Base-by-base conservation (phyloP, 148 eudicot species). In the Beta vulgaris region DNA sequence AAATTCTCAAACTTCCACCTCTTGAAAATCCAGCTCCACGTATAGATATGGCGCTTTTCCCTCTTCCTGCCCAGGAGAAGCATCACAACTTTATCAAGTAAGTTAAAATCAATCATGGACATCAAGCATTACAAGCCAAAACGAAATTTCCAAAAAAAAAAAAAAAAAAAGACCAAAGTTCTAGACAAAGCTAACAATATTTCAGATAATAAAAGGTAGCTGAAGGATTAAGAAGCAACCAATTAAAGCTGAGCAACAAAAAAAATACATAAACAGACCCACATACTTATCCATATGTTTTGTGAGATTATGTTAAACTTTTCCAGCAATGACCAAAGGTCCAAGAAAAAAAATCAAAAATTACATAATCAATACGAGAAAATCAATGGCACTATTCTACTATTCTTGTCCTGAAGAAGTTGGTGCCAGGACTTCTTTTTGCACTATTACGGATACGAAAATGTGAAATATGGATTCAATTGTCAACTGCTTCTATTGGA, bases 1-100 rank as follows among this genome's bases (percentile, higher is more conserved):
- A 62, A 39, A 62, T 26, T 73, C 31, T 79, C 40, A 73, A 80
- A 71, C 61, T 34, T 60, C 64, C 60, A 92, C 99, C 98, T 92
- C 99, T 82, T 89, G 87, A 77, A 95, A 96, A 83, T 96, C 99
- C 81, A 96, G 85, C 85, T 96, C 98, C 74, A 96, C 98, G 28
- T 88, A 96, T 42, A 96, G 62, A 79, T 91, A 54, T 61, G 99
- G 99, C 3, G 97, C 92, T 75, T 82, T 89, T 44, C 99, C 99
- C 83, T 96, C 99, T 55, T 85, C 97, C 99, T 95, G 86, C 44
- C 73, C 82, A 75, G 79, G 39, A 82, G 53, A 71, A 34, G 34
- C 76, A 76, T 46, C 44, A 21, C 36, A 48, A 54, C 6, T 42
- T 28, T 14, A 26, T 60, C 34, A 69, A 74, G 15, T 16, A 31